Conservation (phyloP, 2,329 filamentous ascomycete genomes). For the Aureobasidium leucospermi region DNA sequence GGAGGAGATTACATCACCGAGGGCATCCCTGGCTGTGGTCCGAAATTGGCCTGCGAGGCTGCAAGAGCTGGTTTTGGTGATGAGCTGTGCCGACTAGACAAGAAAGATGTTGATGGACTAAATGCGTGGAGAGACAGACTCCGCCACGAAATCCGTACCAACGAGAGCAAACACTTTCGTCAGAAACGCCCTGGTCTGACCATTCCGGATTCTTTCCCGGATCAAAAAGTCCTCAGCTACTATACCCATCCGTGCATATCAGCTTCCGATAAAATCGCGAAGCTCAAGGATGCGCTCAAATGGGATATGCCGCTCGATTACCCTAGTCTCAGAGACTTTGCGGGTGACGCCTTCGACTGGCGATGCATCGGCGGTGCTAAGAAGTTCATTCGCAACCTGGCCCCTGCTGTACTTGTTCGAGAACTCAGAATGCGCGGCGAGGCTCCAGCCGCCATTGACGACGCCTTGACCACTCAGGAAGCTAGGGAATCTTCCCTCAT, state of each 20-base stretch:
- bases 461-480: conserved; percentile 32
- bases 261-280: conserved; percentile 47
- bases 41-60: conserved; percentile 83
- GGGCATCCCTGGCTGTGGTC: conserved; percentile 79
- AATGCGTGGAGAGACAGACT: conserved; percentile 65
- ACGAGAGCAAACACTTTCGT: conserved; percentile 74
- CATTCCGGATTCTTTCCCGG: conserved; percentile 77
- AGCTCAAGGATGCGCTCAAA: conserved; percentile 45
- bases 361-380: conserved; percentile 66
- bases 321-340: conserved; percentile 62
- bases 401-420: conserved; percentile 64
- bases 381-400: conserved; percentile 75
- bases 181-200: conserved; percentile 64
- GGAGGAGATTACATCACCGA: conserved; percentile 90
- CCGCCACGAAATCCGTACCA: conserved; percentile 69
- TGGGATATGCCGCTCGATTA: conserved; percentile 62
- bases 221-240: conserved; percentile 68
- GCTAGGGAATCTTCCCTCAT: conserved; percentile 50
- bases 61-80: conserved; percentile 80
- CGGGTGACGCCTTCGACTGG: conserved; percentile 81
- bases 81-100: conserved; percentile 60
- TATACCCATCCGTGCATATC: conserved; percentile 87
- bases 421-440: conserved; percentile 40
- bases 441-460: conserved; percentile 7
- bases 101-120: conserved; percentile 53